Base-by-base conservation (phyloP, 2,329 filamentous ascomycete species). In the Trichoderma atrobrunneum region DNA sequence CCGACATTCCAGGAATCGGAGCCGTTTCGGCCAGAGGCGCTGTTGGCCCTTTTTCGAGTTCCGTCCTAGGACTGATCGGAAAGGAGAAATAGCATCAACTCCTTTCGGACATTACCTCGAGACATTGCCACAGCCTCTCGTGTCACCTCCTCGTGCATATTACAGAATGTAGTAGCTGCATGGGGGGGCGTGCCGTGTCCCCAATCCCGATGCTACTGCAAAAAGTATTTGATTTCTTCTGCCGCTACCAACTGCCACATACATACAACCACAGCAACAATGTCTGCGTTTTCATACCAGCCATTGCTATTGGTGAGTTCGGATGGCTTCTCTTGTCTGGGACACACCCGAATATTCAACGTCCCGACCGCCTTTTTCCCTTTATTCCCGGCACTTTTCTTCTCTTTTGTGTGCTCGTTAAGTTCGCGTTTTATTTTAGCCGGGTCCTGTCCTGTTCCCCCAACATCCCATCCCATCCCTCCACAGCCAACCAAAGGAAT, bases 401-500 rank as follows among this genome's bases (percentile, higher is more conserved):
- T 36, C 14, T 28, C 18, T 51, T 10, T 51, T 6, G 11, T 51
- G 18, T 54, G 48, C 21, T 28, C 16, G 14, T n/a, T 28, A 34
- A 66, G 43, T 30, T 66, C 32, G 30, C 34, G 2, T n/a, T 39
- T 36, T 56, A n/a, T 18, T 56, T 56, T 66, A 14, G 30, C 48
- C 34, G 28, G 21, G 43, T 21, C 16, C 3, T 39, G 16, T 39
- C 1, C 16, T 39, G 39, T 43, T 4, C 39, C 39, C 39, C 39
- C 18, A 43, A 18, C 16, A 43, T 43, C 26, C 30, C 28, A 30
- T 59, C 30, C 59, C 30, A 36, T 36, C 32, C 34, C 64, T 32
- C 26, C 14, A n/a, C 54, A 69, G 43, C 65, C 65, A 60, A 60
- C 56, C 65, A 60, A 59, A 57, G 56, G 34, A 60, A 68, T 60